A percentile compares a stretch with the other conserved stretches of the same genome.
phyloP scores from a whole-genome alignment of 2,329 filamentous ascomycete genomes.

The Cryphonectria japonica region DNA sequence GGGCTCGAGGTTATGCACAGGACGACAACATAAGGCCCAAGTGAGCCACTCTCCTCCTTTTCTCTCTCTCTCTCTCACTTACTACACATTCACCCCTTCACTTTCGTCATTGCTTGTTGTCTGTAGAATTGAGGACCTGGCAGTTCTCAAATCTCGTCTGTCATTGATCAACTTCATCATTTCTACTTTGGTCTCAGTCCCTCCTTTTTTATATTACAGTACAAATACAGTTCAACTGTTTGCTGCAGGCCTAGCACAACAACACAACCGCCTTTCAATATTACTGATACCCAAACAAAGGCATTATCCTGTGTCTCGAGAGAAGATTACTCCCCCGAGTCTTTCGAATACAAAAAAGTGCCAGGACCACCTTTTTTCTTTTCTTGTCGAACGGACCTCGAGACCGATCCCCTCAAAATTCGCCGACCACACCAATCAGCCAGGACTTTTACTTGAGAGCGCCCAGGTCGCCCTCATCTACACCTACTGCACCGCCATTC shows the following conservation, averaged over 20 bases:
- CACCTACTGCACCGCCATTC: neutral
- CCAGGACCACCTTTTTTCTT: neutral
- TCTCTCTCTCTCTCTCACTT: neutral
- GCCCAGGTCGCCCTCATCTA: neutral
- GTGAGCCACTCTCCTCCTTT: neutral
- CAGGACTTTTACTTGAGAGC: neutral
- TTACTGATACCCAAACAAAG: conserved; percentile 9
- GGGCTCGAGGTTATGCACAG: neutral
- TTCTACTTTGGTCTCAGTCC: conserved; percentile 2
- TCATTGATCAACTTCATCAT: conserved; percentile 1
- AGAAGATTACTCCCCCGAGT: neutral
- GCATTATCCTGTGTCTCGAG: neutral
- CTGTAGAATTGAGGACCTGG: conserved; percentile 2
- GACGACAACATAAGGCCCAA: conserved; percentile 3
- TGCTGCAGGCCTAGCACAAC: conserved; percentile 18
- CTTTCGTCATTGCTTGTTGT: neutral
- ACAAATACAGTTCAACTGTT: conserved; percentile 11
- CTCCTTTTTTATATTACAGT: neutral
- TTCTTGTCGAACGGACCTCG: neutral
- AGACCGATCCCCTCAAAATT: neutral
- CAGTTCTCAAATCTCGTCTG: conserved; percentile 6
- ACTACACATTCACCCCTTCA: neutral
- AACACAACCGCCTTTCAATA: conserved; percentile 1
- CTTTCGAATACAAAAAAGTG: neutral
- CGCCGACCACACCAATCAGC: neutral